Evolutionary conservation across 2,329 filamentous ascomycete genomes (phyloP).

Genomic region (Neonectria coccinea): DNA sequence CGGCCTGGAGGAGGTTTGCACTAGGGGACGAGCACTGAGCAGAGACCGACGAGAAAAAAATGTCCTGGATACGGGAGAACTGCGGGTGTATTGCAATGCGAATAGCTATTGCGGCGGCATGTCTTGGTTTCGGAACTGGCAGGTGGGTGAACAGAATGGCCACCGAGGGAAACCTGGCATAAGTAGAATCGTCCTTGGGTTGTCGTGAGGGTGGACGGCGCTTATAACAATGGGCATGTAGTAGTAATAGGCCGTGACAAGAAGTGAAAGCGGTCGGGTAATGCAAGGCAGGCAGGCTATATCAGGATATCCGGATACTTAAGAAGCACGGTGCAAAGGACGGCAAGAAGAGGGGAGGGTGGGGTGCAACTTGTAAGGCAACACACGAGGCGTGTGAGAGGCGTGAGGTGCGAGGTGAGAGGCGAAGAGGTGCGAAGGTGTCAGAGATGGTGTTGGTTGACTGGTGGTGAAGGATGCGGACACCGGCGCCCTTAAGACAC

Average conservation of each 20-base stretch:
- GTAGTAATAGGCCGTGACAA: neutral
- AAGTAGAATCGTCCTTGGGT: slow-evolving; percentile 16
- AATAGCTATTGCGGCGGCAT: slow-evolving; percentile 15
- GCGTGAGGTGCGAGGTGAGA: slow-evolving; percentile 15
- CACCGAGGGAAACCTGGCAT: slow-evolving; percentile 2
- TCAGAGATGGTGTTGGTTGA: slow-evolving; percentile 15
- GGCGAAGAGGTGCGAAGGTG: slow-evolving; percentile 19
- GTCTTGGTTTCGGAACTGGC: slow-evolving; percentile 7
- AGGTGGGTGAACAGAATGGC: slow-evolving; percentile 6
- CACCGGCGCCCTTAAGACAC: slow-evolving; percentile 29
- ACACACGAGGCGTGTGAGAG: slow-evolving; percentile 2
- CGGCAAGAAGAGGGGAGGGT: slow-evolving; percentile 12
- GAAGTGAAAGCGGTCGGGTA: slow-evolving; percentile 15
- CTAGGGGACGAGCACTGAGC: neutral
- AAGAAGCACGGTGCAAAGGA: slow-evolving; percentile 24
- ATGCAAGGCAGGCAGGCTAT: slow-evolving; percentile 26
- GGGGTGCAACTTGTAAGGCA: slow-evolving; percentile 9
- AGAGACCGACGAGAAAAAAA: neutral
- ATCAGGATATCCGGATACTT: slow-evolving; percentile 23
- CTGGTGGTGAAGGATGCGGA: slow-evolving; percentile 21
- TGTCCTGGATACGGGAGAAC: neutral
- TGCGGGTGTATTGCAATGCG: neutral
- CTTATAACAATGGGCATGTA: slow-evolving; percentile 25
- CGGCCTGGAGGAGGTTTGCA: slow-evolving; percentile 6
- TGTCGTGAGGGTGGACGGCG: slow-evolving; percentile 23